Evolutionary conservation across 1,284 basidiomycete species (phyloP).

Genomic region (Tilletia indica): DNA sequence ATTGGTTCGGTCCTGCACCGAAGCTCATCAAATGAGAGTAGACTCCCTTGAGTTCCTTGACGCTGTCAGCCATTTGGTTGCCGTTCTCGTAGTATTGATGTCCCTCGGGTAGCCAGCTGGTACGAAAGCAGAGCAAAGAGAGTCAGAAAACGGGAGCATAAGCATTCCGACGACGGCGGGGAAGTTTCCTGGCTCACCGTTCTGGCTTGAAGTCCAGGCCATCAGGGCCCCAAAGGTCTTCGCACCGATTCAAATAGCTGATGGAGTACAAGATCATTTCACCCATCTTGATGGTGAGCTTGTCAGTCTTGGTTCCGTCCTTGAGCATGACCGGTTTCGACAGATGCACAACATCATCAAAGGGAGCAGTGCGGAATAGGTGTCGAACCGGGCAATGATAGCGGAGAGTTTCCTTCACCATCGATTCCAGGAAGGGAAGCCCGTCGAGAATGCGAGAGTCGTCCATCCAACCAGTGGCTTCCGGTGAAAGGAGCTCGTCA

Average conservation of each 20-base stretch:
- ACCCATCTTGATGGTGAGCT: slow-evolving; percentile 35
- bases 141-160: too few relatives aligned
- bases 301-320: slow-evolving; percentile 32
- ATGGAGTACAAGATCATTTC: slow-evolving; percentile 40
- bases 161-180: too few relatives aligned
- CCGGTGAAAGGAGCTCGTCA: slow-evolving; percentile 21
- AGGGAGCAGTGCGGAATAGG: slow-evolving; percentile 37
- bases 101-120: slow-evolving; percentile 1
- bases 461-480: slow-evolving; percentile 21
- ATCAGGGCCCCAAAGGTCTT: slow-evolving; percentile 41
- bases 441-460: slow-evolving; percentile 26
- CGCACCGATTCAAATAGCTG: slow-evolving; percentile 38
- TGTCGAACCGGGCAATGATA: slow-evolving; percentile 41
- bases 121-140: neutral
- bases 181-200: slow-evolving; percentile 27
- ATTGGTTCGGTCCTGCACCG: neutral
- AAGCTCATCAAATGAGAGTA: neutral
- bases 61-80: neutral
- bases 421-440: slow-evolving; percentile 38
- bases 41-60: slow-evolving; percentile 10
- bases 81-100: neutral
- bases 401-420: slow-evolving; percentile 43
- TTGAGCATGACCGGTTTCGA: slow-evolving; percentile 31
- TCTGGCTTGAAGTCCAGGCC: slow-evolving; percentile 42
- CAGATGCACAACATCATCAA: slow-evolving; percentile 37